These are phyloP conservation scores for Kwoniella botswanensis DNA, from an alignment of 768 basidiomycete genomes.

Conservation along the genomic window DNA sequence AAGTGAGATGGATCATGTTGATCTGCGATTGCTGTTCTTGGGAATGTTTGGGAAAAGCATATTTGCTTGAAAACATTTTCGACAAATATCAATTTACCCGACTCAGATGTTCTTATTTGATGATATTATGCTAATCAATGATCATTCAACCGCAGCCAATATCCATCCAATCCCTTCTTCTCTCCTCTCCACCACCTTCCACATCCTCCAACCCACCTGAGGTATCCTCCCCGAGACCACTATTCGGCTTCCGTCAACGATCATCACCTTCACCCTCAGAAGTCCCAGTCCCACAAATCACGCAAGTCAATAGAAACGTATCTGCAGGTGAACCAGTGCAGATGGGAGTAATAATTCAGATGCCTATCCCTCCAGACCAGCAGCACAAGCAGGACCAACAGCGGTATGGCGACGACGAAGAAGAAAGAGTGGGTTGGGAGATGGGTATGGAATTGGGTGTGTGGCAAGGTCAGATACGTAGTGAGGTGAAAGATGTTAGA, in stretches of 20 bases:
- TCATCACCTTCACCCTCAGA: slow-evolving; percentile 7
- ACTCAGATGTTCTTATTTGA: background rate
- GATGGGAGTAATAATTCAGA: slow-evolving; percentile 43
- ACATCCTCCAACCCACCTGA: background rate
- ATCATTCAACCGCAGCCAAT: slow-evolving; percentile 20
- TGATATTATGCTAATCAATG: background rate
- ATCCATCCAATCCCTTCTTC: slow-evolving; percentile 27
- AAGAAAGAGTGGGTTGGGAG: slow-evolving; percentile 45
- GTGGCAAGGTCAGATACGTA: slow-evolving; percentile 38
- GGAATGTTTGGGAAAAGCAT: too few relatives aligned
- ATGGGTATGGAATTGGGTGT: slow-evolving; percentile 51
- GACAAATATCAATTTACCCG: too few relatives aligned
- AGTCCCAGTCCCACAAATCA: slow-evolving; percentile 1
- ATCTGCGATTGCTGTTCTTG: background rate
- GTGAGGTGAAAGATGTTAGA: background rate
- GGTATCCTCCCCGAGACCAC: background rate
- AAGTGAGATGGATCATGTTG: background rate
- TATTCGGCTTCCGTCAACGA: slow-evolving; percentile 22
- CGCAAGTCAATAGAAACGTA: slow-evolving; percentile 25
- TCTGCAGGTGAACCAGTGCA: slow-evolving; percentile 30
- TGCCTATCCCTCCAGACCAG: slow-evolving; percentile 34
- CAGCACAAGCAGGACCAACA: background rate
- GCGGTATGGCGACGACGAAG: slow-evolving; percentile 18
- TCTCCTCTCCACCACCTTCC: slow-evolving; percentile 2
- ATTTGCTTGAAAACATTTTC: too few relatives aligned